A percentile compares a stretch with the other conserved stretches of the same genome.
These are phyloP conservation scores for Torulaspora quercuum DNA, from an alignment of 805 yeast genomes.

Conservation along the genomic window DNA sequence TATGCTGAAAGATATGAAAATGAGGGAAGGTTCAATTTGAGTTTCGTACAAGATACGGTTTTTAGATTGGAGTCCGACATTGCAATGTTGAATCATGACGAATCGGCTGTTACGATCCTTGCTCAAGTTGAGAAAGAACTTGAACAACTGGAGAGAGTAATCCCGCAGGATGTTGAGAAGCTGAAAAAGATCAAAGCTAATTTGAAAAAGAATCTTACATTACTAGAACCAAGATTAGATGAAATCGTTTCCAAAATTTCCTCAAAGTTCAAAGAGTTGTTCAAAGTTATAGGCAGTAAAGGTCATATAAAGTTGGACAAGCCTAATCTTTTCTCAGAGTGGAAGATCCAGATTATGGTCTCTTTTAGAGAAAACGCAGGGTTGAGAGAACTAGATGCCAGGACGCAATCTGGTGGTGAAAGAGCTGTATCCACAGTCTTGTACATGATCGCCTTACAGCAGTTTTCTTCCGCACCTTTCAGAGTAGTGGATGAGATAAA, in stretches of 20 bases:
- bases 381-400: slow-evolving; percentile 71
- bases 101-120: slow-evolving; percentile 38
- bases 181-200: slow-evolving; percentile 34
- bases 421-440: slow-evolving; percentile 92
- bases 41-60: slow-evolving; percentile 40
- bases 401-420: slow-evolving; percentile 96
- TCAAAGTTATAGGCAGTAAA: slow-evolving; percentile 74
- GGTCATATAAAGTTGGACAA: slow-evolving; percentile 69
- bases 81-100: slow-evolving; percentile 37
- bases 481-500: slow-evolving; percentile 96
- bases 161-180: slow-evolving; percentile 24
- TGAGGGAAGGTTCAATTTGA: slow-evolving; percentile 39
- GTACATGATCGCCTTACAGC: slow-evolving; percentile 86
- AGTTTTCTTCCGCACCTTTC: slow-evolving; percentile 82
- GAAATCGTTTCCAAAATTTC: slow-evolving; percentile 55
- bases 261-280: slow-evolving; percentile 58
- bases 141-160: slow-evolving; percentile 18
- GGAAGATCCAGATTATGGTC: slow-evolving; percentile 83
- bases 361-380: slow-evolving; percentile 76
- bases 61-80: slow-evolving; percentile 47
- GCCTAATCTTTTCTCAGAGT: slow-evolving; percentile 52
- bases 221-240: slow-evolving; percentile 64
- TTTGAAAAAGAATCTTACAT: slow-evolving; percentile 39
- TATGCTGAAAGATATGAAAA: slow-evolving; percentile 41
- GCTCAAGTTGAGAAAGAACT: slow-evolving; percentile 31